These are phyloP conservation scores for Plasmodium vivax DNA, from an alignment of 169 alveolate genomes.

Conservation along the genomic window DNA sequence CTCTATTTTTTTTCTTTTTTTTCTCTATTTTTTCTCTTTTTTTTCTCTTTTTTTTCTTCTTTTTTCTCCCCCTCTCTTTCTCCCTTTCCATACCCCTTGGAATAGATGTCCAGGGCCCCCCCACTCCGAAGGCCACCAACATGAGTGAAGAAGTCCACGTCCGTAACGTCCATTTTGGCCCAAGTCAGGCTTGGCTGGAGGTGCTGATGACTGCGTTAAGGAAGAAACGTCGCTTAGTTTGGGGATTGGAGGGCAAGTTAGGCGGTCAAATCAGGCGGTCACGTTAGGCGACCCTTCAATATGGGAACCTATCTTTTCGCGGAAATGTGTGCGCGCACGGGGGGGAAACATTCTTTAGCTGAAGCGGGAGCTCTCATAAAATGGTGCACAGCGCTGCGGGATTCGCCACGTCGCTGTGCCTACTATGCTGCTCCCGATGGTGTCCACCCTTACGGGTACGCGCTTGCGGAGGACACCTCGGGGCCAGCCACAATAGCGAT, in stretches of 20 bases:
- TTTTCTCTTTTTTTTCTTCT: background rate
- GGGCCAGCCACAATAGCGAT: background rate
- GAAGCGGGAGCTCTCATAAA: background rate
- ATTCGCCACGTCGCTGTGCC: background rate
- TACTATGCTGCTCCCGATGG: background rate
- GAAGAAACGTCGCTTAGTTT: background rate
- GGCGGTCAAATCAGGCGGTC: background rate
- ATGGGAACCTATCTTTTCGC: background rate
- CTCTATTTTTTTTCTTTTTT: background rate
- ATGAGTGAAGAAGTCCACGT: constrained; percentile 36
- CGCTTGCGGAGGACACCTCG: background rate
- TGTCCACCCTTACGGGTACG: background rate
- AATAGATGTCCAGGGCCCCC: constrained; percentile 18
- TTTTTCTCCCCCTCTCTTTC: background rate
- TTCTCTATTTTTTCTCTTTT: background rate
- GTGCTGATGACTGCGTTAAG: background rate
- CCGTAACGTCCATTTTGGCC: constrained; percentile 46
- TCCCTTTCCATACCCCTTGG: constrained; percentile 37
- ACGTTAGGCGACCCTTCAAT: background rate
- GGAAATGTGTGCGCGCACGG: background rate
- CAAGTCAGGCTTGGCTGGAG: background rate
- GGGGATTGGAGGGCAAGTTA: background rate
- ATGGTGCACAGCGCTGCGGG: background rate
- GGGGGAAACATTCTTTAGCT: background rate
- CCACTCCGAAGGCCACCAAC: constrained; percentile 9